Conservation (phyloP, 1,139 yeast species). For the Hemisphaericaspora subhashii region DNA sequence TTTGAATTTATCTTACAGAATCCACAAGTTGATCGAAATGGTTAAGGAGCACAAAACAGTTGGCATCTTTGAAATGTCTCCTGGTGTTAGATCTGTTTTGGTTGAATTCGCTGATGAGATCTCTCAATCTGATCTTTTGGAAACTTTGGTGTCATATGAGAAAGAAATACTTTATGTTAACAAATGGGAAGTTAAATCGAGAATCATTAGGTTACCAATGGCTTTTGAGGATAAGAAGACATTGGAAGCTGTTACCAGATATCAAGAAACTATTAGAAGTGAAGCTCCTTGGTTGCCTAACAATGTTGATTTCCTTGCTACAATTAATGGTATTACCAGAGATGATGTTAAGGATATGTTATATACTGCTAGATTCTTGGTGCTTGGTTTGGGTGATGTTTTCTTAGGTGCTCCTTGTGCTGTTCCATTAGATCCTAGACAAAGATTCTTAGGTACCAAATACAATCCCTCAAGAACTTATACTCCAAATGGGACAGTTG, state of each 20-base stretch:
- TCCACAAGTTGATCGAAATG: slow-evolving; percentile 75
- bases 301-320: slow-evolving; percentile 91
- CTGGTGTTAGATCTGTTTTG: slow-evolving; percentile 92
- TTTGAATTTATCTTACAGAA: slow-evolving; percentile 79
- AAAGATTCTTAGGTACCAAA: slow-evolving; percentile 86
- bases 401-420: slow-evolving; percentile 98
- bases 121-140: slow-evolving; percentile 60
- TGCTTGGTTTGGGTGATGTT: slow-evolving; percentile 94
- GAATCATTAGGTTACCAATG: slow-evolving; percentile 85
- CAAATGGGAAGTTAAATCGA: slow-evolving; percentile 84
- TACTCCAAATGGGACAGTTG: slow-evolving; percentile 96
- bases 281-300: slow-evolving; percentile 98
- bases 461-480: slow-evolving; percentile 95
- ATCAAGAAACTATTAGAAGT: slow-evolving; percentile 88
- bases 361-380: slow-evolving; percentile 86
- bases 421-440: slow-evolving; percentile 95
- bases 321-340: slow-evolving; percentile 78
- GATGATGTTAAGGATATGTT: slow-evolving; percentile 77
- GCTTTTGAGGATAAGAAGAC: slow-evolving; percentile 93
- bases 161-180: slow-evolving; percentile 68
- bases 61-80: slow-evolving; percentile 94
- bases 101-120: slow-evolving; percentile 75
- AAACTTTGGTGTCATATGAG: slow-evolving; percentile 71
- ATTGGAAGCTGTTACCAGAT: slow-evolving; percentile 83
- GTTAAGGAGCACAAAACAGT: slow-evolving; percentile 62